Conservation (phyloP, 495 filamentous ascomycete genomes). For the Neurospora terricola region DNA sequence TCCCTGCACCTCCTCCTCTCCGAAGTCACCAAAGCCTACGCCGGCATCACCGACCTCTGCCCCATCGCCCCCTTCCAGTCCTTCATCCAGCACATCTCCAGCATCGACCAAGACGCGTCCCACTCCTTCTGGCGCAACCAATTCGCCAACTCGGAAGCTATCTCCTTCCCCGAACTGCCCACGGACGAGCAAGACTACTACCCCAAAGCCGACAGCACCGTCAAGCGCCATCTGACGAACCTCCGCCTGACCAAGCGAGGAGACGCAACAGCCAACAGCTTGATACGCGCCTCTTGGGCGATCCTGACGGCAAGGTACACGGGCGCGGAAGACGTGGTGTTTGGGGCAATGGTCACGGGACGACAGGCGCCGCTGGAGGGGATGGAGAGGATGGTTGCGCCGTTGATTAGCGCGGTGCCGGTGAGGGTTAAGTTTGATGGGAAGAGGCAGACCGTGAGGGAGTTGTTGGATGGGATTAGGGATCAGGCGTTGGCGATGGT, state of each 20-base stretch:
- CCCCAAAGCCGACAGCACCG: background rate
- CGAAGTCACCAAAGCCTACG: conserved; percentile 5
- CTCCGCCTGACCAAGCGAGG: conserved; percentile 3
- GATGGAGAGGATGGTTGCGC: conserved; percentile 40
- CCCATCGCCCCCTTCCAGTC: conserved; percentile 27
- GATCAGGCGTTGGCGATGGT: background rate
- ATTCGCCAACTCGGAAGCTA: background rate
- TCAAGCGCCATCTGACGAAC: background rate
- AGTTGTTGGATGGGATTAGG: background rate
- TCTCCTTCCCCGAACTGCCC: conserved; percentile 14
- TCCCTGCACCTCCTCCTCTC: conserved; percentile 29
- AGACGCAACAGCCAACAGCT: conserved; percentile 7
- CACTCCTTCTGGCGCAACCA: background rate
- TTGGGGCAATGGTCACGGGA: conserved; percentile 33
- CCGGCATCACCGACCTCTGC: background rate
- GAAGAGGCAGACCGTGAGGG: background rate
- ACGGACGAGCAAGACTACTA: background rate
- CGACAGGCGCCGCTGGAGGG: conserved; percentile 35
- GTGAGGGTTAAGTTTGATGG: conserved; percentile 23
- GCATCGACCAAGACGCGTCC: background rate
- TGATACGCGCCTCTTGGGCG: conserved; percentile 35
- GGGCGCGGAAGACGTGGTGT: conserved; percentile 31
- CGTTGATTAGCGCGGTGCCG: conserved; percentile 51
- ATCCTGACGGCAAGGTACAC: conserved; percentile 29
- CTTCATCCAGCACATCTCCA: conserved; percentile 33